Evolutionary conservation across 129 eudicot genomes (phyloP), one percentile per base, ranked within the genome.

Genomic region (Chrysanthemum makinoi): DNA sequence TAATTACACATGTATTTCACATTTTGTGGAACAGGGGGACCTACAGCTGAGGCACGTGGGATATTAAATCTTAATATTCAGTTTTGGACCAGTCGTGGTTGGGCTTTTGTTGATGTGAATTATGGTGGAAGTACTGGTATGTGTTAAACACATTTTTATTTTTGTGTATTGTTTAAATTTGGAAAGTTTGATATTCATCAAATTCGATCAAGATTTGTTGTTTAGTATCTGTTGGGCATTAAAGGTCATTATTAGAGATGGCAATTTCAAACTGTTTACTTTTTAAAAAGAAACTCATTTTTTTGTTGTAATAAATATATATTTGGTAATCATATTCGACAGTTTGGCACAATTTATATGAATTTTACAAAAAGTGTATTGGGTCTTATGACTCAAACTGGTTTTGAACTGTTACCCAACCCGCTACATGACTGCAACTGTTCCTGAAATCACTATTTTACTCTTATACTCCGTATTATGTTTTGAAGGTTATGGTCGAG

Each of bases 91-190:
- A 94, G 98, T 73, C 93, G 98, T 20, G 98, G 98, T 69, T 94
- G 98, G 98, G 98, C 97, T 33, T 89, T 87, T 75, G 98, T 94
- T 62, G 98, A 94, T 90, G 98, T 94, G 70, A 94, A 94, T 81
- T 94, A 94, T 67, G 98, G 98, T 77, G 98, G 98, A 84, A 94
- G 98, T 64, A 87, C 98, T 47, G 98, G 98, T 94, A 79, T 20
- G 22, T 20, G 22, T 20, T 20, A 39, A 39, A n/a, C 46, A 39
- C 57, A 17, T 11, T 56, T 17, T 2, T 73, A 39, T 24, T 51
- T 12, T 65, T 65, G 70, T 52, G 9, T 52, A 6, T 43, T 75
- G 18, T 16, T 52, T 3, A 4, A 52, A 52, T 52, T 5, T 15
- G 18, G 46, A 39, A 39, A 4, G 46, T 39, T 39, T 7, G 46